Percentiles rank a stretch among this genome's conserved stretches.
phyloP scores from a whole-genome alignment of 2,329 filamentous ascomycete genomes.

The Xylariaceae sp. region DNA sequence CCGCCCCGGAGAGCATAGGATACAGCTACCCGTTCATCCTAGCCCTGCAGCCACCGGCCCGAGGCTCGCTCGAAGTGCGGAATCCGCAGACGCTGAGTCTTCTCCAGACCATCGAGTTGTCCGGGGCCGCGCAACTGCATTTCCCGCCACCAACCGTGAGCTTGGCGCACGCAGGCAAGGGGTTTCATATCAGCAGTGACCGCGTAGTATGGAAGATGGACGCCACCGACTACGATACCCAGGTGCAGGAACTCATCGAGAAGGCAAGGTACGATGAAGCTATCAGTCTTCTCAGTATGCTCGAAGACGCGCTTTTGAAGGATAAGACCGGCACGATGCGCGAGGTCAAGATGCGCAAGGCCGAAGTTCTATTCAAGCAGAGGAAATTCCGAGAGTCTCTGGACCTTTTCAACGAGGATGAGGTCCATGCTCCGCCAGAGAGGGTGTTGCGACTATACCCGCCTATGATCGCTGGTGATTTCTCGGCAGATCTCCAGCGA shows the following conservation, averaged over 20 bases:
- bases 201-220: slow-evolving; percentile 95
- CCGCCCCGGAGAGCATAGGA: slow-evolving; percentile 83
- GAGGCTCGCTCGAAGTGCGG: slow-evolving; percentile 81
- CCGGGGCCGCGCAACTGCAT: slow-evolving; percentile 78
- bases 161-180: slow-evolving; percentile 92
- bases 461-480: slow-evolving; percentile 73
- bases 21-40: slow-evolving; percentile 97
- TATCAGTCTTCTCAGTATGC: slow-evolving; percentile 79
- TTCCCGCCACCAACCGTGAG: slow-evolving; percentile 91
- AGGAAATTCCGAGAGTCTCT: slow-evolving; percentile 81
- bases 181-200: slow-evolving; percentile 90
- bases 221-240: slow-evolving; percentile 83
- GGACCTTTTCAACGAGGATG: slow-evolving; percentile 79
- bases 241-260: slow-evolving; percentile 77
- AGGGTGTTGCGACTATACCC: slow-evolving; percentile 84
- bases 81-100: slow-evolving; percentile 91
- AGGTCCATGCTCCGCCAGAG: slow-evolving; percentile 85
- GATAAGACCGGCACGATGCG: slow-evolving; percentile 78
- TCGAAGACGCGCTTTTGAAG: slow-evolving; percentile 84
- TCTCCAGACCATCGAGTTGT: slow-evolving; percentile 77
- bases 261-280: slow-evolving; percentile 80
- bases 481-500: slow-evolving; percentile 53
- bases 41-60: slow-evolving; percentile 75
- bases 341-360: slow-evolving; percentile 88
- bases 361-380: slow-evolving; percentile 75